phyloP scores from a whole-genome alignment of 2,329 filamentous ascomycete species.

The Cucurbitaria berberidis region DNA sequence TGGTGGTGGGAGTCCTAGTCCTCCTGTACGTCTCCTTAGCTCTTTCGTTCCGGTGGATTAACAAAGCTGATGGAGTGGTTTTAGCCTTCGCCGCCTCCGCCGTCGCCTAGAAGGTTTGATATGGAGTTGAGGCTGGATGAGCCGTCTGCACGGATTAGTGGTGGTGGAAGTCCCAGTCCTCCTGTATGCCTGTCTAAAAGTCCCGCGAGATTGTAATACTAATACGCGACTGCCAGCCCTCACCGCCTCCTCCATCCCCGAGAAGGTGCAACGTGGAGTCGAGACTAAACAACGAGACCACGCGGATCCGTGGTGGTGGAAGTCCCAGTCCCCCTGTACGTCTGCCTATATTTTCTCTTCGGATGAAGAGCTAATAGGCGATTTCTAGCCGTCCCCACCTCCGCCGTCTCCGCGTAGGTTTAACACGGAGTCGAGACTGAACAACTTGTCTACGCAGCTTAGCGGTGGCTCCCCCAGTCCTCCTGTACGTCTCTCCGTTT shows the following conservation, averaged over 20 bases:
- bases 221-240: neutral
- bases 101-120: neutral
- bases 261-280: neutral
- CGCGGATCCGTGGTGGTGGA: neutral
- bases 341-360: no score
- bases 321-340: no score
- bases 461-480: neutral
- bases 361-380: no score
- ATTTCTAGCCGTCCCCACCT: no score
- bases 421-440: no score
- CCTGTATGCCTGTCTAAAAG: no score
- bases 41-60: no score
- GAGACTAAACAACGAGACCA: neutral
- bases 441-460: no score
- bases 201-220: no score
- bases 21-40: neutral
- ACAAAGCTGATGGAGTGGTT: no score
- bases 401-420: no score
- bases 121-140: neutral
- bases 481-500: neutral
- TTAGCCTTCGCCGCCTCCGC: neutral
- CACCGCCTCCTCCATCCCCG: neutral
- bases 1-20: neutral
- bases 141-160: no score
- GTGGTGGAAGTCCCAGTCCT: neutral